Evolutionary conservation across 2,329 filamentous ascomycete genomes (phyloP).

Genomic region (Catunica adiposa): DNA sequence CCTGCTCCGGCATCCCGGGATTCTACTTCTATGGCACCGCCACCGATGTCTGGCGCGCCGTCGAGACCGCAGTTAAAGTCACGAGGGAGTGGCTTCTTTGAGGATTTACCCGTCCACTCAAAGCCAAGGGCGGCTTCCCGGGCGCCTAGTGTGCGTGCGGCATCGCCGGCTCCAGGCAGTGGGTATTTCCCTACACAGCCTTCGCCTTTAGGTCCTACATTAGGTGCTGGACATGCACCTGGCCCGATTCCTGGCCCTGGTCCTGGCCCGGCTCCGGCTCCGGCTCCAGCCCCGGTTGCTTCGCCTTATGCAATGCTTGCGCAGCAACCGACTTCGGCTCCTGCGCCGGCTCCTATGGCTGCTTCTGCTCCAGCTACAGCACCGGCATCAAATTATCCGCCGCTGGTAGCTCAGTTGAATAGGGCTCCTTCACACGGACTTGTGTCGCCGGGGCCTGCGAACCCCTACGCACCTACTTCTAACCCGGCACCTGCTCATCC

Average conservation of each 20-base stretch:
- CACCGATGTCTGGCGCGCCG: conserved; percentile 18
- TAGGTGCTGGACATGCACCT: no score
- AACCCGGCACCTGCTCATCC: conserved; percentile 47
- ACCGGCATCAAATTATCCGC: conserved; percentile 14
- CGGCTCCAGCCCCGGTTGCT: not conserved
- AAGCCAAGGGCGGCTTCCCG: conserved; percentile 46
- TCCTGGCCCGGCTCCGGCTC: not conserved
- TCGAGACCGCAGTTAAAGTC: conserved; percentile 21
- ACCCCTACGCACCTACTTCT: conserved; percentile 23
- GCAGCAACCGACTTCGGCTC: not conserved
- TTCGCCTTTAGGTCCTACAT: conserved; percentile 19
- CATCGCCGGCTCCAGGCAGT: conserved; percentile 24
- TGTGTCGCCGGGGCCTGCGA: conserved; percentile 36
- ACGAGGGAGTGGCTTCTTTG: conserved; percentile 50
- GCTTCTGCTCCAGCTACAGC: conserved; percentile 11
- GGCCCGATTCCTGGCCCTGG: conserved; percentile 9
- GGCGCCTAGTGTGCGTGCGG: conserved; percentile 27
- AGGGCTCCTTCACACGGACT: conserved; percentile 21
- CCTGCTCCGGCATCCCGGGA: conserved; percentile 16
- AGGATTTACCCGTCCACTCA: conserved; percentile 51
- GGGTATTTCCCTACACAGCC: conserved; percentile 13
- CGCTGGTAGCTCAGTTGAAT: conserved; percentile 13
- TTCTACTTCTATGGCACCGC: conserved; percentile 1
- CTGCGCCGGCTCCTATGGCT: not conserved
- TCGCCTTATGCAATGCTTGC: not conserved